Evolutionary conservation across 2,329 filamentous ascomycete species (phyloP), one percentile per base, ranked within the genome.

Genomic region (Aureobasidium sp.): DNA sequence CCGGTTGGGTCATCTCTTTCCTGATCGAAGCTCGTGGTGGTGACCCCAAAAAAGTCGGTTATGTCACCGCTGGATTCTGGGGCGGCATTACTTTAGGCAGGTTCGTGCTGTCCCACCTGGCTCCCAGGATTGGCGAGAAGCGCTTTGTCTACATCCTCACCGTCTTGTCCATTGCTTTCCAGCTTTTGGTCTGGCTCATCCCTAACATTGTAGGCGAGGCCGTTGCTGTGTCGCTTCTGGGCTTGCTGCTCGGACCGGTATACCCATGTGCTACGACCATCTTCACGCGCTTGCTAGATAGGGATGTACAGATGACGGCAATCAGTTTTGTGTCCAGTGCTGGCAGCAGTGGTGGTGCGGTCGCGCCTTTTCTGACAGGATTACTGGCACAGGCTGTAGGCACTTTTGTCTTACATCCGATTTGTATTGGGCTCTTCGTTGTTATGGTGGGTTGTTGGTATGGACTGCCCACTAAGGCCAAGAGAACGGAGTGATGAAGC

Each of bases 1-100:
- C 87, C 0, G 90, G 90, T 59, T 95, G 90, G 91, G 87, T 93
- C 53, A 91, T 93, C 65, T 91, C 88, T 2, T 95, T 92, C 76
- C 78, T 95, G 42, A 91, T 94, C 73, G 82, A 82, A 55, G 83
- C 85, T 65, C 86, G 90, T 41, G 78, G 85, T 62, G 90, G 89
- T 15, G 80, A 88, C 67, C 88, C 89, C 7, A 78, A 82, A 0
- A 79, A 81, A 3, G 88, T 94, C 20, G 90, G 91, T 39, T 94
- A 94, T 72, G 88, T 94, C 26, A 91, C 88, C 1, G 80, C 89
- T 1, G 82, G 82, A 6, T 86, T 86, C 70, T 85, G 83, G 82
- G 82, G 77, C 42, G 82, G 86, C 20, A 73, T 72, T 52, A 71
- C 70, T 0, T 48, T 72, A 5, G 70, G 70, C 4, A 84, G 91